These are phyloP conservation scores for Suhomyces bolitotheri DNA, from an alignment of 1,139 yeast genomes.

Conservation along the genomic window DNA sequence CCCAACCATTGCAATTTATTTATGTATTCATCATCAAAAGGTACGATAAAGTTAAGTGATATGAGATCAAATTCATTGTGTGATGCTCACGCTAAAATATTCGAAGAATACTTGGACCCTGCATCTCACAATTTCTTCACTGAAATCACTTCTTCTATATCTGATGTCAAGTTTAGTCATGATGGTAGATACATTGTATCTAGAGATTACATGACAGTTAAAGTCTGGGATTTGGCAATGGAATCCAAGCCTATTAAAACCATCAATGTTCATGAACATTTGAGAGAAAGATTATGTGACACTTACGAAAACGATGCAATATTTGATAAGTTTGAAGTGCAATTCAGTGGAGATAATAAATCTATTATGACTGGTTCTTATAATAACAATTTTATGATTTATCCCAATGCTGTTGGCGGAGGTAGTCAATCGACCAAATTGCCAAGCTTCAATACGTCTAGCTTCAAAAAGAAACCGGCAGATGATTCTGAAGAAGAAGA, in stretches of 20 bases:
- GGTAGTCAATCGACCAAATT: constrained; percentile 9
- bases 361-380: constrained; percentile 97
- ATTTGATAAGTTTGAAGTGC: constrained; percentile 97
- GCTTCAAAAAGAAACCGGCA: constrained; percentile 20
- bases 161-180: constrained; percentile 89
- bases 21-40: constrained; percentile 96
- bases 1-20: constrained; percentile 90
- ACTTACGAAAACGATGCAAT: constrained; percentile 98
- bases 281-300: constrained; percentile 91
- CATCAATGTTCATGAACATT: constrained; percentile 92
- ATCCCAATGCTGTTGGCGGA: constrained; percentile 68
- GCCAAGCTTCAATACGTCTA: constrained; percentile 21
- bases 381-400: constrained; percentile 95
- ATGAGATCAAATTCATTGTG: constrained; percentile 96
- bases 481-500: constrained; percentile 48
- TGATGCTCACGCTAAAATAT: constrained; percentile 84
- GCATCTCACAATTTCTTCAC: constrained; percentile 94
- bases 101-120: constrained; percentile 93
- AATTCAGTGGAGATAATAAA: constrained; percentile 89
- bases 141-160: constrained; percentile 91
- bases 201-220: constrained; percentile 95
- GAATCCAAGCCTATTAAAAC: constrained; percentile 93
- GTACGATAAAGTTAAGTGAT: constrained; percentile 92
- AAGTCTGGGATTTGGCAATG: constrained; percentile 98
- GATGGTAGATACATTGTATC: constrained; percentile 94